Conservation (phyloP, 306 rosid species). For the Cucurbita moschata region DNA sequence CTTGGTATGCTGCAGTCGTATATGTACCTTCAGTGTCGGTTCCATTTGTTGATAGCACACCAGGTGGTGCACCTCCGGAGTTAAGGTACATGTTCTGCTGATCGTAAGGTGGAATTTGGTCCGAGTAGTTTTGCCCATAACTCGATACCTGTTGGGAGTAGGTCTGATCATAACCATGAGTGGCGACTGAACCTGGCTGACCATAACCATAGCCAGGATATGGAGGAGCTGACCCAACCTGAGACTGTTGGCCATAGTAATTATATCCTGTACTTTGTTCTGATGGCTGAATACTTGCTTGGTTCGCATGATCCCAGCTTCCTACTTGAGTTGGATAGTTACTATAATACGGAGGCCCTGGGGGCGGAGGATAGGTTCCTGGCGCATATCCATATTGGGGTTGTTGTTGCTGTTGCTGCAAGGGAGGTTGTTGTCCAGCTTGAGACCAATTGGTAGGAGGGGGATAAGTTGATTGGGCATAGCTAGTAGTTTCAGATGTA, state of each 20-base stretch:
- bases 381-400: conserved; percentile 30
- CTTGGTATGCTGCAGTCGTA: conserved; percentile 13
- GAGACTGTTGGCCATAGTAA: conserved; percentile 29
- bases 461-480: conserved; percentile 20
- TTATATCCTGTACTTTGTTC: conserved; percentile 25
- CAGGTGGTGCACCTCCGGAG: conserved; percentile 20
- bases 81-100: conserved; percentile 12
- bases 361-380: conserved; percentile 20
- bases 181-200: conserved; percentile 10
- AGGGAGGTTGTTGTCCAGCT: conserved; percentile 23
- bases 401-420: conserved; percentile 21
- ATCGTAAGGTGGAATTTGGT: conserved; percentile 19
- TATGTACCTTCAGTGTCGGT: conserved; percentile 19
- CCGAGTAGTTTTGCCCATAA: conserved; percentile 16
- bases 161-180: conserved; percentile 25
- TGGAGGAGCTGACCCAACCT: conserved; percentile 14
- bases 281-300: conserved; percentile 18
- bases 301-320: conserved; percentile 35
- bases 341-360: conserved; percentile 23
- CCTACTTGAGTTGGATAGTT: conserved; percentile 22
- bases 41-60: conserved; percentile 13
- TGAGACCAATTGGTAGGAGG: conserved; percentile 23
- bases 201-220: conserved; percentile 18
- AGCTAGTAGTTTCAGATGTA: conserved; percentile 22
- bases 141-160: conserved; percentile 25